Conservation (phyloP, 768 basidiomycete species). For the Kondoa subrosea region DNA sequence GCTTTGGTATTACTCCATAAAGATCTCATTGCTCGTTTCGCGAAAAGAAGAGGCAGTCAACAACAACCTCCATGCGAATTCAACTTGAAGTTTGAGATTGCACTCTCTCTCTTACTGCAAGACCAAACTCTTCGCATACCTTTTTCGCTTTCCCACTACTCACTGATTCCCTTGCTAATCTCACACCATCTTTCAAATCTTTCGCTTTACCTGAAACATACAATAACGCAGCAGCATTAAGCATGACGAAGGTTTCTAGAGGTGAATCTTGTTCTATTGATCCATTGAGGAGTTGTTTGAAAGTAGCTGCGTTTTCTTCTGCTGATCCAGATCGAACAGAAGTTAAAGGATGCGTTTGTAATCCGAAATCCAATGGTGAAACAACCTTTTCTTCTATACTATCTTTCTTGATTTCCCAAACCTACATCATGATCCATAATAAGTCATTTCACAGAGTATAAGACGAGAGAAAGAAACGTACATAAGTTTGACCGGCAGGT, state of each 20-base stretch:
- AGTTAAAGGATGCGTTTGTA: constrained; percentile 50
- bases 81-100: neutral
- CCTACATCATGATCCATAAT: constrained; percentile 34
- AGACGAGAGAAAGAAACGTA: constrained; percentile 35
- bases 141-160: constrained; percentile 33
- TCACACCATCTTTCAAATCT: constrained; percentile 54
- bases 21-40: neutral
- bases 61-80: neutral
- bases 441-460: neutral
- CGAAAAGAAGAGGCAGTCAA: neutral
- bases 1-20: constrained; percentile 7
- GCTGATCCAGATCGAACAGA: constrained; percentile 60
- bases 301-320: constrained; percentile 58
- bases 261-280: constrained; percentile 38
- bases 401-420: constrained; percentile 46
- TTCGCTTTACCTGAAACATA: constrained; percentile 62
- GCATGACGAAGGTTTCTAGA: constrained; percentile 65
- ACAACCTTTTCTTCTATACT: constrained; percentile 47
- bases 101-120: constrained; percentile 12
- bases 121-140: constrained; percentile 35
- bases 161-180: constrained; percentile 43
- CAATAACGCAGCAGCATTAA: constrained; percentile 78
- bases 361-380: constrained; percentile 55
- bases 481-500: constrained; percentile 73
- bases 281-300: constrained; percentile 45